Base-by-base conservation (phyloP, 352 stramenopile species). In the Hyaloperonospora brassicae region DNA sequence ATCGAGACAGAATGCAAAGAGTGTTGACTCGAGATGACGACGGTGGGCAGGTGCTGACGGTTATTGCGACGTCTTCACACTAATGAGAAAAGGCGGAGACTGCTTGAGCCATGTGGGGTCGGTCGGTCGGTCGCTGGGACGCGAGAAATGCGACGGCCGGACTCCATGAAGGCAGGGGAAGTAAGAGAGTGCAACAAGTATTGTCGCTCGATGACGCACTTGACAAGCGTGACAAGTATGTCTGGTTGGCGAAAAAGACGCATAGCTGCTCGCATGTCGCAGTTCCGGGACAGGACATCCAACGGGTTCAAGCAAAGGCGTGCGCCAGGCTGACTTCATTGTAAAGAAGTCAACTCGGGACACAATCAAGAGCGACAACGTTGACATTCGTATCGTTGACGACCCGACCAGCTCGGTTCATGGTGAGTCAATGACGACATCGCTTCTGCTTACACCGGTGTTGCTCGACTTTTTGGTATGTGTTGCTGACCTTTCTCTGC, bases 221-320 rank as follows among this genome's bases (percentile, higher is more conserved):
- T 52, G 47, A 61, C 34, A 61, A 47, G 39, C 53, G 50, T 60
- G 25, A 45, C 25, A 22, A 30, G 13, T 27, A 24, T 17, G 30
- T 12, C 13, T 47, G 27, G 55, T 46, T 61, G 47, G 50, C 14
- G 34, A 25, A 51, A 58, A 17, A 50, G 36, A 24, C 22, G 12
- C 10, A 1, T 7, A n/a, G 10, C 7, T 47, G 50, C 52, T 66
- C 52, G 63, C 62, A 66, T 44, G 62, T 66, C 62, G 41, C 62
- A 64, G 45, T 38, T 48, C 54, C 43, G 54, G 50, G 58, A 70
- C 49, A 51, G 44, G 62, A 36, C 55, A 44, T 27, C n/a, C 7
- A 21, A 25, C 17, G 39, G 27, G 27, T 34, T 8, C 4, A 34
- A 34, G 27, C 27, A 34, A 34, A 34, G 27, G 27, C 27, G 8